phyloP scores from a whole-genome alignment of 345 rosid genomes.

The Erysimum cheiranthoides region DNA sequence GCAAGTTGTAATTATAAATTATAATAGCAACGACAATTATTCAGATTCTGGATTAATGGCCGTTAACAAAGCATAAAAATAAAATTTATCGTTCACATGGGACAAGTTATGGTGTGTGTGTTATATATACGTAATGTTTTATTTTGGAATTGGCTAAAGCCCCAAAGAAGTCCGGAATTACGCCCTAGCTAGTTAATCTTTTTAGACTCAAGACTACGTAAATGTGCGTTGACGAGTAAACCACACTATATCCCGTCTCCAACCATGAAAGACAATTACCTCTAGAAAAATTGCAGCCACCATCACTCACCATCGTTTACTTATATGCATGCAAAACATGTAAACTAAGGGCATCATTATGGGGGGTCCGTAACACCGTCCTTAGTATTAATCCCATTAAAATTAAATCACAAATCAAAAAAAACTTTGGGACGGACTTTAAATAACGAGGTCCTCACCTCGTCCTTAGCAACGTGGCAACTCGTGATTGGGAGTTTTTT shows the following conservation, averaged over 20 bases:
- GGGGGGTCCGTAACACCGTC: too few species aligned
- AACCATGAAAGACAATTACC: background rate
- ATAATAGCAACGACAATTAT: conserved; percentile 1
- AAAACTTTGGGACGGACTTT: too few species aligned
- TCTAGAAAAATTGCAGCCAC: background rate
- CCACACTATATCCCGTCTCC: background rate
- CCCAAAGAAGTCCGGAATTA: background rate
- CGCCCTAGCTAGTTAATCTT: background rate
- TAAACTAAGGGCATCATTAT: too few species aligned
- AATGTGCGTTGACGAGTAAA: background rate
- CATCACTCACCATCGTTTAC: background rate
- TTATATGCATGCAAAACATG: too few species aligned
- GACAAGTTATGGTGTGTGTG: background rate
- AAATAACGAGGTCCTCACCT: too few species aligned
- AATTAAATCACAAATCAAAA: too few species aligned
- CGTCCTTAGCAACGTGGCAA: too few species aligned
- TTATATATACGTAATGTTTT: background rate
- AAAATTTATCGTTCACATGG: background rate
- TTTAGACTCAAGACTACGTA: background rate
- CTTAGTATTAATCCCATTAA: too few species aligned
- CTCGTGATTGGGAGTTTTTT: too few species aligned
- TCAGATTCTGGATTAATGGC: background rate
- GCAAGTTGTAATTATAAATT: conserved; percentile 29
- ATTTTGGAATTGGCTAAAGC: background rate
- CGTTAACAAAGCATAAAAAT: background rate